A percentile compares a stretch with the other conserved stretches of the same genome.
These are phyloP conservation scores for Nakazawaea populi DNA, from an alignment of 805 yeast genomes.

Conservation along the genomic window DNA sequence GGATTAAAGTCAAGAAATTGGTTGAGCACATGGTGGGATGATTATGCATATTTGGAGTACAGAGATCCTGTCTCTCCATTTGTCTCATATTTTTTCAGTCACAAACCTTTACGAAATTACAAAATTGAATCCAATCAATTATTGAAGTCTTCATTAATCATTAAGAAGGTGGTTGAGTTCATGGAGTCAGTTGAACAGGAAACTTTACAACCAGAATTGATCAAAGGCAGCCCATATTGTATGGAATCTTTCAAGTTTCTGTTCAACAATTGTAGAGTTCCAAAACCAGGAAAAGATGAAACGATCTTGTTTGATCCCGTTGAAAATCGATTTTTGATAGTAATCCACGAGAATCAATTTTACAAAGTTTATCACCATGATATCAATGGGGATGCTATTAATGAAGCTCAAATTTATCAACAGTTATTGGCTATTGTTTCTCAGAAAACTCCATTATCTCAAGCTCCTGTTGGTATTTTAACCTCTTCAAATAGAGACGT, in stretches of 20 bases:
- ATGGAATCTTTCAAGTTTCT: slow-evolving; percentile 89
- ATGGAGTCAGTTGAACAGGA: slow-evolving; percentile 62
- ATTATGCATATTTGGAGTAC: slow-evolving; percentile 84
- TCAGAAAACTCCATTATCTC: slow-evolving; percentile 28
- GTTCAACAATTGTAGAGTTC: slow-evolving; percentile 87
- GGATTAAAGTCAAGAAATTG: slow-evolving; percentile 74
- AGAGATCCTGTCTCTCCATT: slow-evolving; percentile 94
- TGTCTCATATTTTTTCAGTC: slow-evolving; percentile 85
- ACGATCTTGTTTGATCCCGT: slow-evolving; percentile 39
- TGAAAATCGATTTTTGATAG: slow-evolving; percentile 62
- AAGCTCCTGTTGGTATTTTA: slow-evolving; percentile 66
- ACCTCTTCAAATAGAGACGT: slow-evolving; percentile 83
- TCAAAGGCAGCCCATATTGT: slow-evolving; percentile 78
- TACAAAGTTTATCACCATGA: slow-evolving; percentile 68
- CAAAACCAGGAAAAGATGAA: slow-evolving; percentile 58
- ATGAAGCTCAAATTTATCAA: slow-evolving; percentile 43
- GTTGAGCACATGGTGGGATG: slow-evolving; percentile 92
- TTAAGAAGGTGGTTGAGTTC: slow-evolving; percentile 63
- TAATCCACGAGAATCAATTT: slow-evolving; percentile 71
- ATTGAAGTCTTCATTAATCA: slow-evolving; percentile 70
- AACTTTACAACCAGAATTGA: slow-evolving; percentile 74
- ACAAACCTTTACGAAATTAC: slow-evolving; percentile 56
- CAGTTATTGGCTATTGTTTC: slow-evolving; percentile 46
- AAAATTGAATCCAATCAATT: slow-evolving; percentile 56
- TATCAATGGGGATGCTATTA: slow-evolving; percentile 33